Percentiles rank a stretch among this genome's conserved stretches.
Evolutionary conservation across 2,329 filamentous ascomycete genomes (phyloP).

Genomic region (Colletotrichum horii): DNA sequence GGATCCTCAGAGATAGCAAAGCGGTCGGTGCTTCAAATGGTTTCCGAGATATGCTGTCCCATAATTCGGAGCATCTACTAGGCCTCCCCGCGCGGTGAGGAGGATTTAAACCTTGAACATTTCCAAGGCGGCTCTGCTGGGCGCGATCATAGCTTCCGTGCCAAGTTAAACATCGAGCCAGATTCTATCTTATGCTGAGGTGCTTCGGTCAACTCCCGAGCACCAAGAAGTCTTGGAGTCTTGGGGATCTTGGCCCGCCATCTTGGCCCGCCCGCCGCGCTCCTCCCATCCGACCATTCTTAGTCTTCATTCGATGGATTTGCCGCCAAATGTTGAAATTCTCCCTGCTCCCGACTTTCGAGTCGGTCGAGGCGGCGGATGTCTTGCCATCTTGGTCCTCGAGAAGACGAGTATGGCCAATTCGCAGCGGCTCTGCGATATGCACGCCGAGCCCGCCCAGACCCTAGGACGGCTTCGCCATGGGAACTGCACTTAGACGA

Average conservation of each 20-base stretch:
- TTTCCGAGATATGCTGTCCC: background rate
- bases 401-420: background rate
- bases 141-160: background rate
- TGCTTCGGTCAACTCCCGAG: constrained; percentile 4
- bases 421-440: background rate
- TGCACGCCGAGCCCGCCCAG: background rate
- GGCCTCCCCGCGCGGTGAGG: background rate
- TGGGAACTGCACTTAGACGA: background rate
- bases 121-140: constrained; percentile 3
- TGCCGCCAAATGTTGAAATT: background rate
- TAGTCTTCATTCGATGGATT: background rate
- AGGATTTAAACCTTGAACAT: background rate
- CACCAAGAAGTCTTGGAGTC: constrained; percentile 5
- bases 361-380: background rate
- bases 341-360: background rate
- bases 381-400: background rate
- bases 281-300: background rate
- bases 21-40: background rate
- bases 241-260: constrained; percentile 1
- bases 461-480: background rate
- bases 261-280: background rate
- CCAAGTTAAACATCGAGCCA: constrained; percentile 1
- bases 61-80: background rate
- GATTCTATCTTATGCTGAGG: background rate
- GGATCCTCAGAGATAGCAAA: rapidly evolving